Evolutionary conservation across 345 rosid genomes (phyloP), one percentile per base, ranked within the genome.

Genomic region (Rhizophora apiculata): DNA sequence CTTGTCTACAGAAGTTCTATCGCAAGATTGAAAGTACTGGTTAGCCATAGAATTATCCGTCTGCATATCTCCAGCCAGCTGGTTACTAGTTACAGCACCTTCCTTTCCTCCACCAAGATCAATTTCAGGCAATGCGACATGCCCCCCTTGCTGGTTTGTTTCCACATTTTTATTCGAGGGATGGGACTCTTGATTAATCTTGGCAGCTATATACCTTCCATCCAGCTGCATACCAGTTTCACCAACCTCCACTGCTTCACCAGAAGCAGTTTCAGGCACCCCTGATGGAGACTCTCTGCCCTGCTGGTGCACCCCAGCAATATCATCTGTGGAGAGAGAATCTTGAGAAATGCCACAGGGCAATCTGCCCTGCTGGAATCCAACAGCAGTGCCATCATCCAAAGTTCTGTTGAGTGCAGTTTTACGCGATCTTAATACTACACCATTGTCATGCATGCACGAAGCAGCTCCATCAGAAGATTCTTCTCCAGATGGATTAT

Each of bases 211-310:
- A 60, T n/a, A 30, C n/a, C 63, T 19, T 31, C 18, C 65, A 73
- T 72, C 59, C 29, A 8, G 64, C 46, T 46, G 56, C 51, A 8
- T 69, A 60, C 32, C 49, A 56, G 8, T 57, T 30, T 30, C 30
- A 60, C 29, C 63, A 60, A 27, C 62, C 30, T 70, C 79, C n/a
- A 11, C 60, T 29, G 60, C 60, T 56, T 66, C 69, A 56, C 30
- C 31, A 65, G 52, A 58, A 64, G 63, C 68, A 72, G 58, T 67
- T 74, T 69, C 80, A 60, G 53, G 29, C 60, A 60, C 60, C 36
- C 7, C 71, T 19, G 52, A 69, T 55, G 59, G 70, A 75, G 63
- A 75, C 71, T 78, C 84, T 78, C 67, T 68, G 62, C 68, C 67
- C 72, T 65, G 72, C 64, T 31, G 31, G 65, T 15, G 15, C n/a